Evolutionary conservation across 2,329 filamentous ascomycete genomes (phyloP).

Genomic region (Diaporthe velutina): DNA sequence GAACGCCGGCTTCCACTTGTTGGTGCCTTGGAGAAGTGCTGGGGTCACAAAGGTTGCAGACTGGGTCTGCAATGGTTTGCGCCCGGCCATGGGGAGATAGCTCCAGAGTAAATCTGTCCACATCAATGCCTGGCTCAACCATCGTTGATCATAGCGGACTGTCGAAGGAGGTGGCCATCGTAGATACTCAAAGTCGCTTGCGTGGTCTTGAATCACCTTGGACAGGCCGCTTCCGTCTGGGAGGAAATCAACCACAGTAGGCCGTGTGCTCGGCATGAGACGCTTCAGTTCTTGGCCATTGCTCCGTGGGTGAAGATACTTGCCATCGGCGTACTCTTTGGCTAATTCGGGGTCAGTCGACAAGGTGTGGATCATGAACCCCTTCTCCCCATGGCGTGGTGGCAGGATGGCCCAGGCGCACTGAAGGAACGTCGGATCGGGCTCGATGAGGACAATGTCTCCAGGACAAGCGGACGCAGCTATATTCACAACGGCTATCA

Average conservation of each 20-base stretch:
- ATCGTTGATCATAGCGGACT: not conserved
- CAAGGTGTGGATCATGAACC: conserved; percentile 41
- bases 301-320: conserved; percentile 28
- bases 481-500: not conserved
- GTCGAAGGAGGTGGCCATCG: not conserved
- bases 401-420: not conserved
- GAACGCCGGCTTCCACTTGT: conserved; percentile 42
- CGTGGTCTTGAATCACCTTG: conserved; percentile 40
- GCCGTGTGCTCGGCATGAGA: conserved; percentile 43
- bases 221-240: conserved; percentile 46
- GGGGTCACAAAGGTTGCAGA: conserved; percentile 4
- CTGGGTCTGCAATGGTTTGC: conserved; percentile 24
- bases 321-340: not conserved
- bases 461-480: too few species aligned
- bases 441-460: conserved; percentile 49
- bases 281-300: conserved; percentile 45
- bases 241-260: conserved; percentile 51
- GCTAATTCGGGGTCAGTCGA: conserved; percentile 40
- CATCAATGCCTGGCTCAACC: not conserved
- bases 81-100: not conserved
- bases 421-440: conserved; percentile 32
- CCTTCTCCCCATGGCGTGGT: conserved; percentile 16
- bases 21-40: conserved; percentile 42
- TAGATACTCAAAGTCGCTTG: conserved; percentile 46
- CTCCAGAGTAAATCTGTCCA: not conserved